phyloP scores from a whole-genome alignment of 2,329 filamentous ascomycete genomes.

The Nemania sp. region DNA sequence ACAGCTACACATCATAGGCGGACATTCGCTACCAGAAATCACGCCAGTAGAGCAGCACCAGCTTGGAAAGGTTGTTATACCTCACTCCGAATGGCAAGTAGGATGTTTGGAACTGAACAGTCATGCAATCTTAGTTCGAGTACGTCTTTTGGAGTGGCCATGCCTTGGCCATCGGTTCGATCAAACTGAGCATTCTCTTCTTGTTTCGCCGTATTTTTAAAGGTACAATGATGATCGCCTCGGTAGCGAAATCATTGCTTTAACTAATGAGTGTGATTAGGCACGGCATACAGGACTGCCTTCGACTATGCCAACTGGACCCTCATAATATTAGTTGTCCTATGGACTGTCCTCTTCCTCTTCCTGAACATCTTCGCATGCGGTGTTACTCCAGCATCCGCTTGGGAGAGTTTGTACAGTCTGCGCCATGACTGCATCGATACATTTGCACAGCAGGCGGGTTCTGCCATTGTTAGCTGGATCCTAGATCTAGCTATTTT shows the following conservation, averaged over 20 bases:
- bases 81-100: no score
- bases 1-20: not conserved
- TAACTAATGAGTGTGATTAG: not conserved
- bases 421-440: not conserved
- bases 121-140: not conserved
- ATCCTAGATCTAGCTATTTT: not conserved
- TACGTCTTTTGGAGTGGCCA: conserved; percentile 2
- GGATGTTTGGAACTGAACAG: no score
- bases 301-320: conserved; percentile 2
- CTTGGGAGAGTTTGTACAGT: not conserved
- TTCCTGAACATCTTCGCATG: not conserved
- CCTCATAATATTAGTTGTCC: not conserved
- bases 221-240: not conserved
- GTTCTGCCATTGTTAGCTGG: conserved; percentile 1
- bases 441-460: not conserved
- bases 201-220: not conserved
- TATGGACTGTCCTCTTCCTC: not conserved
- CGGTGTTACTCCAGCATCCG: not conserved
- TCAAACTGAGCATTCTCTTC: not conserved
- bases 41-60: not conserved
- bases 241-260: no score
- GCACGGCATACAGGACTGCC: not conserved
- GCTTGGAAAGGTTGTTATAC: not conserved
- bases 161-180: not conserved
- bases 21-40: not conserved